Conservation (phyloP, 164 flowering plant genomes). For the Chloranthus sessilifolius region DNA sequence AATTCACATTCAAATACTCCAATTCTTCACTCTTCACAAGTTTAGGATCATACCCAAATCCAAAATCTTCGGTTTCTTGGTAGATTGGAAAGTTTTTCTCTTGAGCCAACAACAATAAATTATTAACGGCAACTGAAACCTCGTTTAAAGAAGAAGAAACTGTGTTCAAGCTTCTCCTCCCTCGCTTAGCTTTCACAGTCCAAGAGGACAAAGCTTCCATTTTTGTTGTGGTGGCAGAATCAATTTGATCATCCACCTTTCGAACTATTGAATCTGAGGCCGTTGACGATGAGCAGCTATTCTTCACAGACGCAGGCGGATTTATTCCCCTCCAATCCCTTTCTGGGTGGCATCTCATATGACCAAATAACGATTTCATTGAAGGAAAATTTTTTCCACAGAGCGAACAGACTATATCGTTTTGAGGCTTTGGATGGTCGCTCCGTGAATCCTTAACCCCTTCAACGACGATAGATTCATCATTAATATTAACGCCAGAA, state of each 20-base stretch:
- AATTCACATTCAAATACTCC: too few relatives aligned
- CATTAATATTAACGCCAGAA: neutral
- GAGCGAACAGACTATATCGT: slow-evolving; percentile 17
- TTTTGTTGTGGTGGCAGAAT: slow-evolving; percentile 2
- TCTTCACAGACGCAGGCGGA: neutral
- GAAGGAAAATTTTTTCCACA: slow-evolving; percentile 53
- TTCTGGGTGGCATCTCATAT: slow-evolving; percentile 75
- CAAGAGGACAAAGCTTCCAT: slow-evolving; percentile 15
- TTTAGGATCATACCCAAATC: neutral
- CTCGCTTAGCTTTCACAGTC: slow-evolving; percentile 36
- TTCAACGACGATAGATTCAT: neutral
- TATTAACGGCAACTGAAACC: slow-evolving; percentile 10
- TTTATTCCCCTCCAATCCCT: slow-evolving; percentile 17
- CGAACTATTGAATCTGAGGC: slow-evolving; percentile 3
- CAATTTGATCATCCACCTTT: slow-evolving; percentile 10
- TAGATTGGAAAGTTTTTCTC: neutral
- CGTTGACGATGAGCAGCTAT: slow-evolving; percentile 18
- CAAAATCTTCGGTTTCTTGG: neutral
- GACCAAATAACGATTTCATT: slow-evolving; percentile 57
- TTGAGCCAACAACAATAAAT: slow-evolving; percentile 25
- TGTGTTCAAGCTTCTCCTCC: slow-evolving; percentile 16
- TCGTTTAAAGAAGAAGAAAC: neutral
- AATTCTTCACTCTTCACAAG: neutral
- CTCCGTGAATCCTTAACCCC: neutral
- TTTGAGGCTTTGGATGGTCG: neutral